A percentile compares a stretch with the other conserved stretches of the same genome.
Conservation (phyloP, 2,329 filamentous ascomycete genomes). For the Diplodia mutila region DNA sequence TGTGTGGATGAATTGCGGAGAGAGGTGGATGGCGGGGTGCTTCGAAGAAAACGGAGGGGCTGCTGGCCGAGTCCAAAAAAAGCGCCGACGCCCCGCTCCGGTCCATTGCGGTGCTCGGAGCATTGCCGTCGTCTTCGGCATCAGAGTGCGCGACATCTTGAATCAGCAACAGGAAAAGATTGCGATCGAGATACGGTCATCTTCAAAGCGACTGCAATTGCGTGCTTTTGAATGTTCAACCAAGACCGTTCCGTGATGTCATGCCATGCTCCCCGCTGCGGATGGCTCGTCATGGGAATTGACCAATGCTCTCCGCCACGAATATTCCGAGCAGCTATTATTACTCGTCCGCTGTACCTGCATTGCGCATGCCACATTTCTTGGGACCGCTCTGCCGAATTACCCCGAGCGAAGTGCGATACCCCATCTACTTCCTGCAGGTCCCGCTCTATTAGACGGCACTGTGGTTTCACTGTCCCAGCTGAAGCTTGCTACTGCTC, state of each 20-base stretch:
- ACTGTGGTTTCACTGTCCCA: neutral
- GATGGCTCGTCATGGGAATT: neutral
- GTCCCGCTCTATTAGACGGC: neutral
- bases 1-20: constrained; percentile 5
- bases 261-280: neutral
- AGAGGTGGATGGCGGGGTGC: constrained; percentile 14
- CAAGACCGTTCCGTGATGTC: constrained; percentile 10
- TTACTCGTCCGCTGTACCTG: neutral
- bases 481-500: neutral
- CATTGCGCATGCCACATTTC: too few species aligned
- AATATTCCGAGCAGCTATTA: neutral
- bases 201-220: neutral
- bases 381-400: neutral
- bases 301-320: neutral
- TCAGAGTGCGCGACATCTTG: neutral
- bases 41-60: constrained; percentile 23
- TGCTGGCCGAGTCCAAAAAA: constrained; percentile 10
- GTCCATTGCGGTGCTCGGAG: constrained; percentile 17
- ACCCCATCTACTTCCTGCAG: neutral
- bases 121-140: neutral
- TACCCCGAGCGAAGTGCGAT: neutral
- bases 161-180: neutral
- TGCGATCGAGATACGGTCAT: neutral
- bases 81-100: constrained; percentile 11
- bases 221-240: neutral